Conservation (phyloP, 495 filamentous ascomycete species). For the Delitschia confertaspora region DNA sequence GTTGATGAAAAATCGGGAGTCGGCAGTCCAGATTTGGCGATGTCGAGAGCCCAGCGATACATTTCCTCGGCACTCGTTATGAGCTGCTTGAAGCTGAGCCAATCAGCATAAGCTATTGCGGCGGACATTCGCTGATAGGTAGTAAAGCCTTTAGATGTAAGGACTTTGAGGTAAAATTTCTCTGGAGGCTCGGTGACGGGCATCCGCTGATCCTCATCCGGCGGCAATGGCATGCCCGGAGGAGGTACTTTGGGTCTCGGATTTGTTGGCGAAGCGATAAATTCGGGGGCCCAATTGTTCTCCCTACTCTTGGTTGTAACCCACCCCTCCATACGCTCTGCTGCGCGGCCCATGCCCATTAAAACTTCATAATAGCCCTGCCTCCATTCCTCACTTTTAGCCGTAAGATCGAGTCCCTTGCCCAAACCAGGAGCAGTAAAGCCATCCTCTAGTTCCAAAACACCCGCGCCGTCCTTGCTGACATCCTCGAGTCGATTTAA, state of each 20-base stretch:
- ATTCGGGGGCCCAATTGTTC: conserved; percentile 53
- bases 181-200: conserved; percentile 56
- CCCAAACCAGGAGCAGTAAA: conserved; percentile 48
- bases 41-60: conserved; percentile 63
- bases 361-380: conserved; percentile 72
- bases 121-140: conserved; percentile 66
- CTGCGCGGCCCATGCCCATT: conserved; percentile 63
- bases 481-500: conserved; percentile 45
- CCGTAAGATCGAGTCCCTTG: conserved; percentile 58
- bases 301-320: conserved; percentile 53
- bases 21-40: conserved; percentile 47
- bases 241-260: conserved; percentile 66
- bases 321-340: conserved; percentile 73
- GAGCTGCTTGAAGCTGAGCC: conserved; percentile 66
- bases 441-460: conserved; percentile 47
- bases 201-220: conserved; percentile 59
- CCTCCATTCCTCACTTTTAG: conserved; percentile 71
- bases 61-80: conserved; percentile 53
- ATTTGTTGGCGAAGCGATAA: conserved; percentile 73
- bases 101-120: conserved; percentile 70
- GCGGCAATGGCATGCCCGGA: conserved; percentile 44
- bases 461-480: conserved; percentile 54
- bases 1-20: conserved; percentile 35
- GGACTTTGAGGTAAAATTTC: conserved; percentile 64
- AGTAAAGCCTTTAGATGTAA: conserved; percentile 68